Evolutionary conservation across 352 stramenopile genomes (phyloP).

Genomic region (Globisporangium acanthophoron): DNA sequence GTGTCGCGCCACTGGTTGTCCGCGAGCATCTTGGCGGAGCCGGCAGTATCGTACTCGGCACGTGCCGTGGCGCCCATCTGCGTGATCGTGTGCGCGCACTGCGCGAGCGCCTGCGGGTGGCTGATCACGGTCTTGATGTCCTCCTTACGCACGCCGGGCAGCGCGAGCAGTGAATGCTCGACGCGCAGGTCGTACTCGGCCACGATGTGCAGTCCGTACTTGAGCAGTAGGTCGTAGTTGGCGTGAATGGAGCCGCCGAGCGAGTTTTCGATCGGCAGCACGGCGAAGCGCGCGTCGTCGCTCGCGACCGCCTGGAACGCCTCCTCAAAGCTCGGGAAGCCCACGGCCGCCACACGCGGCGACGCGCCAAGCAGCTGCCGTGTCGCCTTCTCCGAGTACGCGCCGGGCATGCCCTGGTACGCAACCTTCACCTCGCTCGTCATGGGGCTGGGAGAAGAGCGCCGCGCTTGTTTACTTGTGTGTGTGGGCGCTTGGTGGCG

Average conservation of each 20-base stretch:
- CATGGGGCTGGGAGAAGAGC: constrained; percentile 1
- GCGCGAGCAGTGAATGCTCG: constrained; percentile 91
- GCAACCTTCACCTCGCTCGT: constrained; percentile 80
- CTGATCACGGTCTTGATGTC: constrained; percentile 96
- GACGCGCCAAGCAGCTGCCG: constrained; percentile 84
- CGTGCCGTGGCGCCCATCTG: constrained; percentile 72
- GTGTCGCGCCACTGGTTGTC: constrained; percentile 82
- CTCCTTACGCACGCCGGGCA: constrained; percentile 76
- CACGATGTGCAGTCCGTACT: constrained; percentile 64
- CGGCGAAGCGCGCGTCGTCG: constrained; percentile 90
- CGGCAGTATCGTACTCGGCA: constrained; percentile 95
- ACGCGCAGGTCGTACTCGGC: constrained; percentile 71
- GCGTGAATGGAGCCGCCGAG: constrained; percentile 94
- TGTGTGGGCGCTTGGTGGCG: not conserved
- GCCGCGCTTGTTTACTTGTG: too few relatives aligned
- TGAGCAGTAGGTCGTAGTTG: constrained; percentile 89
- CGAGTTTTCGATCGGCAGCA: constrained; percentile 94
- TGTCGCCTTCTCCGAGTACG: constrained; percentile 97
- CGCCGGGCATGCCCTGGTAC: constrained; percentile 95
- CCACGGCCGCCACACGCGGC: constrained; percentile 58
- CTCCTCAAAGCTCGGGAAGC: constrained; percentile 48
- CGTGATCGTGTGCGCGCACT: constrained; percentile 95
- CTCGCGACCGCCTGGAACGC: constrained; percentile 50
- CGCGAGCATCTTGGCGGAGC: constrained; percentile 95
- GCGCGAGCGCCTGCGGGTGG: constrained; percentile 94